These are phyloP conservation scores for Tolypocladium endophyticum DNA, from an alignment of 2,329 filamentous ascomycete species.

Conservation along the genomic window DNA sequence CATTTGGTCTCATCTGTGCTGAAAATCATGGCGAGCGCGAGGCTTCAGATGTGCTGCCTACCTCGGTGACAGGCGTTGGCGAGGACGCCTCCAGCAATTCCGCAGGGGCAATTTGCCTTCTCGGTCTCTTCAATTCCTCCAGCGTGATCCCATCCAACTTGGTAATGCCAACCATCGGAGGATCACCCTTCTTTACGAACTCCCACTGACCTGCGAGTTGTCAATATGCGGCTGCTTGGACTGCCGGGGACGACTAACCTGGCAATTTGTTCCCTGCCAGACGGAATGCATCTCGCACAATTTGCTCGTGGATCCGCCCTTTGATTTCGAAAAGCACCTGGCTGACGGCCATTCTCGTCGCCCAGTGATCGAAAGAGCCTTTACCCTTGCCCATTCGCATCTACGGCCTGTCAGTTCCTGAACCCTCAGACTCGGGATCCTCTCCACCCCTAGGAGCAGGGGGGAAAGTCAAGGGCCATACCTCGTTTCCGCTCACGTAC, in stretches of 20 bases:
- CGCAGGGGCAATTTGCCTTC: conserved; percentile 49
- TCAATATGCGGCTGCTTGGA: conserved; percentile 9
- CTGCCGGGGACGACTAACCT: conserved; percentile 40
- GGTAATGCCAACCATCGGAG: conserved; percentile 83
- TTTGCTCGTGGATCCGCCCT: conserved; percentile 86
- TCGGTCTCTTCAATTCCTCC: conserved; percentile 72
- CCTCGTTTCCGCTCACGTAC: conserved; percentile 89
- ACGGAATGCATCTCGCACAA: conserved; percentile 86
- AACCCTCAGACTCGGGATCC: not conserved
- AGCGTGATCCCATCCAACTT: conserved; percentile 79
- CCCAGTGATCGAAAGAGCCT: conserved; percentile 95
- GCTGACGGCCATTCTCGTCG: conserved; percentile 77
- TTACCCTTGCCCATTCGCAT: conserved; percentile 99
- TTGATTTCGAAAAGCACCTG: conserved; percentile 89
- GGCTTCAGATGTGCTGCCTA: conserved; percentile 22
- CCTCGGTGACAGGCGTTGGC: conserved; percentile 19
- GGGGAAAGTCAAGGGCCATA: conserved; percentile 14
- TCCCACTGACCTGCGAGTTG: conserved; percentile 61
- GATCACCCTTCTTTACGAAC: conserved; percentile 86
- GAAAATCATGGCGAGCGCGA: conserved; percentile 11
- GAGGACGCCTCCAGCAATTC: conserved; percentile 23
- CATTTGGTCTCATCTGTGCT: conserved; percentile 2
- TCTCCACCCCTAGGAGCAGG: not conserved
- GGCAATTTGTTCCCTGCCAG: conserved; percentile 92
- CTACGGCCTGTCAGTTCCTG: conserved; percentile 23